A percentile compares a stretch with the other conserved stretches of the same genome.
phyloP scores from a whole-genome alignment of 2,329 filamentous ascomycete genomes.

The Cladophialophora exuberans region DNA sequence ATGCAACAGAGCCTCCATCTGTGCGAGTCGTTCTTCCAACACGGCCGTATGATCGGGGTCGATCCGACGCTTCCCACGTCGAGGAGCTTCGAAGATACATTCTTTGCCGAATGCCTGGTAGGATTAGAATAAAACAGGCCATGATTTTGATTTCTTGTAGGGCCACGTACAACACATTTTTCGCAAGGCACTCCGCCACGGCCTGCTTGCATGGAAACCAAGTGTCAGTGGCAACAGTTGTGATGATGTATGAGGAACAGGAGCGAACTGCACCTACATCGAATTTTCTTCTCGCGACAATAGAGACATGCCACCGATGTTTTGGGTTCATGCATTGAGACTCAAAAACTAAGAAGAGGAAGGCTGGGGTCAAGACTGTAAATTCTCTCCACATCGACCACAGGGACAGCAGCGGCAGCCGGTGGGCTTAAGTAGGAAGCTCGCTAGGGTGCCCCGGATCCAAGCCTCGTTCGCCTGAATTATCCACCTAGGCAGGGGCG shows the following conservation, averaged over 20 bases:
- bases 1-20: conserved; percentile 3
- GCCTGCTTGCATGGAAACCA: too few relatives aligned
- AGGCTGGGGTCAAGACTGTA: background rate
- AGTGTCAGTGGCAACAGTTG: too few relatives aligned
- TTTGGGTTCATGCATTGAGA: conserved; percentile 1
- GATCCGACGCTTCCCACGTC: background rate
- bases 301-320: background rate
- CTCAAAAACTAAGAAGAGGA: background rate
- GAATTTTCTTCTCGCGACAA: conserved; percentile 3
- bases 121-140: background rate
- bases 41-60: background rate
- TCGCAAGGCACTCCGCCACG: background rate
- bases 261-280: background rate
- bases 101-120: background rate
- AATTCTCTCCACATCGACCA: background rate
- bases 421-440: too few relatives aligned
- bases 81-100: background rate
- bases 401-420: too few relatives aligned
- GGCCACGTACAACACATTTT: conserved; percentile 4
- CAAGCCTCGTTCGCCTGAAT: too few relatives aligned
- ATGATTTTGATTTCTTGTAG: background rate
- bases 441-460: too few relatives aligned
- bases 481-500: too few relatives aligned
- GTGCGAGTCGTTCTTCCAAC: conserved; percentile 5
- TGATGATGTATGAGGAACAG: background rate